Percentiles rank a stretch among this genome's conserved stretches.
Conservation (phyloP, 805 yeast species). For the Wickerhamomyces tratensis region DNA sequence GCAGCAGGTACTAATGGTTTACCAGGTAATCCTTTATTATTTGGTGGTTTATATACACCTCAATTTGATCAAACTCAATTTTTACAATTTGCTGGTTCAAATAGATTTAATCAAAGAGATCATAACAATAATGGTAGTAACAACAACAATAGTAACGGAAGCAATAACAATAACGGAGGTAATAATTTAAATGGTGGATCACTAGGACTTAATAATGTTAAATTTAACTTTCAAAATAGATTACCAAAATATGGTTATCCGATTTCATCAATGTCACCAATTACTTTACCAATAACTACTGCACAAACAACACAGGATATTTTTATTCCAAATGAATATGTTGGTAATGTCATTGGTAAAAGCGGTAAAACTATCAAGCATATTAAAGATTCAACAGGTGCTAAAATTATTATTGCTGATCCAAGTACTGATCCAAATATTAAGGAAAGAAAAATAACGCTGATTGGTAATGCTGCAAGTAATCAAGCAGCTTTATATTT, state of each 20-base stretch:
- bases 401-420: constrained; percentile 62
- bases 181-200: background rate
- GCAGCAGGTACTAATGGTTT: constrained; percentile 2
- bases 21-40: constrained; percentile 9
- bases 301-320: constrained; percentile 53
- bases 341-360: constrained; percentile 80
- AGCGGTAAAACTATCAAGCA: constrained; percentile 78
- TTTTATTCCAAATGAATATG: constrained; percentile 65
- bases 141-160: background rate
- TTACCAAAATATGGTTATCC: background rate
- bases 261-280: constrained; percentile 1
- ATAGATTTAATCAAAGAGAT: background rate
- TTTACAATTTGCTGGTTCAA: background rate
- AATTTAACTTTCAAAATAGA: background rate
- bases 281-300: constrained; percentile 5
- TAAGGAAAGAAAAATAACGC: constrained; percentile 52
- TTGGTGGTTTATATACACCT: constrained; percentile 2
- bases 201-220: too few species aligned
- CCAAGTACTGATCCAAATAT: constrained; percentile 33
- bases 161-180: background rate
- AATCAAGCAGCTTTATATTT: constrained; percentile 66
- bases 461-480: constrained; percentile 58
- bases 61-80: constrained; percentile 1
- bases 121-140: background rate
- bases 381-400: constrained; percentile 65